phyloP scores from a whole-genome alignment of 164 flowering plant species.

The Vitis rotundifolia region DNA sequence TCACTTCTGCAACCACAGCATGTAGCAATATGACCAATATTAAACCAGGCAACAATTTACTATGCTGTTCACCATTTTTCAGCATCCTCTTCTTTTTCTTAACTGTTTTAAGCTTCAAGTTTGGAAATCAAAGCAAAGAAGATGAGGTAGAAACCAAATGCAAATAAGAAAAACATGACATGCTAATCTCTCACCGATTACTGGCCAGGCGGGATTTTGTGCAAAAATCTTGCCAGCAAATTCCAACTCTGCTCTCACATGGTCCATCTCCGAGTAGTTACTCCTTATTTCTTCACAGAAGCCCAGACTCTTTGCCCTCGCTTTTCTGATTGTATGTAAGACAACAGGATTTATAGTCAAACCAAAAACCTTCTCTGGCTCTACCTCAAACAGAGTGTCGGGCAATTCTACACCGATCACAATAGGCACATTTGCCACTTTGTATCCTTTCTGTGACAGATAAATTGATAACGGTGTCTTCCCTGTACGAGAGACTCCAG shows the following conservation, averaged over 20 bases:
- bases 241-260: slow-evolving; percentile 75
- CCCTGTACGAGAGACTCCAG: slow-evolving; percentile 91
- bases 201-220: slow-evolving; percentile 84
- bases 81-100: too few species aligned
- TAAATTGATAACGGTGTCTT: slow-evolving; percentile 90
- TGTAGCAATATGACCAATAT: slow-evolving; percentile 6
- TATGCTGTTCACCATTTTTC: too few species aligned
- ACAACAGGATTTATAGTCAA: slow-evolving; percentile 71
- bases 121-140: neutral
- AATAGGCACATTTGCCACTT: slow-evolving; percentile 91
- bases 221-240: slow-evolving; percentile 61
- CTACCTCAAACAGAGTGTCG: slow-evolving; percentile 57
- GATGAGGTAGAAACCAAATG: neutral
- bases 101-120: too few species aligned
- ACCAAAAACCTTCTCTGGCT: slow-evolving; percentile 73
- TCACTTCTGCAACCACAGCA: slow-evolving; percentile 65
- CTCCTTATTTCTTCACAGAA: slow-evolving; percentile 35
- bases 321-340: slow-evolving; percentile 69
- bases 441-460: slow-evolving; percentile 82
- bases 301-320: slow-evolving; percentile 77
- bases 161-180: neutral
- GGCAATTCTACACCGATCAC: slow-evolving; percentile 76
- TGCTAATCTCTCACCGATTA: slow-evolving; percentile 59
- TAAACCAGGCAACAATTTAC: neutral
- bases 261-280: slow-evolving; percentile 77